Conservation (phyloP, 768 basidiomycete species). For the Podaxis sp. region DNA sequence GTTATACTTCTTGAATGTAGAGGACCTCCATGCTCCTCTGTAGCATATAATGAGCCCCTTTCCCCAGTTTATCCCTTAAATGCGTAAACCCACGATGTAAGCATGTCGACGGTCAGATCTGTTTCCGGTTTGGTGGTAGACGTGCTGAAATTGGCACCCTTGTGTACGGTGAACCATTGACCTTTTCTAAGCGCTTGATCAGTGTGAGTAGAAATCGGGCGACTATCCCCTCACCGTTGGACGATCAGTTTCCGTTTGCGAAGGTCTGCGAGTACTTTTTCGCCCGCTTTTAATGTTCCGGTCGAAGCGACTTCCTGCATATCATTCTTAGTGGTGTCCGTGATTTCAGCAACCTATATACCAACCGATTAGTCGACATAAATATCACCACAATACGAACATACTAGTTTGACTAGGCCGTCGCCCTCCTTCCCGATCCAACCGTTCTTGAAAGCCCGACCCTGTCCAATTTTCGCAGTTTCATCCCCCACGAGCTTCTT, state of each 20-base stretch:
- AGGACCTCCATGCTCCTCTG: slow-evolving; percentile 92
- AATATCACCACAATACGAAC: slow-evolving; percentile 4
- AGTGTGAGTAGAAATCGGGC: neutral
- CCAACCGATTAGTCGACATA: slow-evolving; percentile 10
- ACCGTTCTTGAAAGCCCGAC: slow-evolving; percentile 92
- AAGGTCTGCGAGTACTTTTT: slow-evolving; percentile 81
- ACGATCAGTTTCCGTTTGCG: slow-evolving; percentile 86
- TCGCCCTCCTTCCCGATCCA: slow-evolving; percentile 93
- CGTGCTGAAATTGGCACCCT: slow-evolving; percentile 84
- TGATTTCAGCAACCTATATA: slow-evolving; percentile 54
- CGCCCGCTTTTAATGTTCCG: slow-evolving; percentile 69
- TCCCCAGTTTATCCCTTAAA: neutral
- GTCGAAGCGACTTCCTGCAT: slow-evolving; percentile 68
- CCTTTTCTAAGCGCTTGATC: slow-evolving; percentile 63
- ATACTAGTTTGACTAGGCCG: slow-evolving; percentile 80
- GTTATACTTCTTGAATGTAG: slow-evolving; percentile 97
- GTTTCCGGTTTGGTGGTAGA: slow-evolving; percentile 93
- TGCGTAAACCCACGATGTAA: slow-evolving; percentile 65
- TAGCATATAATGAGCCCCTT: neutral
- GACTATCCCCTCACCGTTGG: slow-evolving; percentile 59
- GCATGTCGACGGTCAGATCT: slow-evolving; percentile 93
- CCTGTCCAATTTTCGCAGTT: slow-evolving; percentile 89
- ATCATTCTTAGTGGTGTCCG: slow-evolving; percentile 73
- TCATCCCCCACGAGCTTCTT: slow-evolving; percentile 82
- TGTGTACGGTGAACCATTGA: slow-evolving; percentile 88